phyloP scores from a whole-genome alignment of 352 stramenopile species.

The Globisporangium orthogonon region DNA sequence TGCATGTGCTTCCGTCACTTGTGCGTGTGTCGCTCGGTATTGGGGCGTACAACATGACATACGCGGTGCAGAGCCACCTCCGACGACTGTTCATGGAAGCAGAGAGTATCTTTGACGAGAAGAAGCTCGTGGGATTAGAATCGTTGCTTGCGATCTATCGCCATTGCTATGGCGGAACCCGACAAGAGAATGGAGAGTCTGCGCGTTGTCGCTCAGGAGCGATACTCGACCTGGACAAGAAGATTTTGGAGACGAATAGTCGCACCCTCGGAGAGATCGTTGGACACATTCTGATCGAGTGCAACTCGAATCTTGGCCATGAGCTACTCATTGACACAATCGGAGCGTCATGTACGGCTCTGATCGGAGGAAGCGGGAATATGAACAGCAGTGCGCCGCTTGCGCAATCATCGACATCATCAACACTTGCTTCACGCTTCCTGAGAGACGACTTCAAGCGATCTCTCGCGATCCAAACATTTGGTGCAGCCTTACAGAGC shows the following conservation, averaged over 20 bases:
- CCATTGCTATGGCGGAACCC: background rate
- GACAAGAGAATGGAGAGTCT: background rate
- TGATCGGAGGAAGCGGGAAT: conserved; percentile 1
- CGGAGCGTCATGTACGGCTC: background rate
- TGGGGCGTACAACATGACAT: conserved; percentile 63
- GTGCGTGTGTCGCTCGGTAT: conserved; percentile 51
- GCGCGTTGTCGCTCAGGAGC: background rate
- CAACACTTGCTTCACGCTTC: conserved; percentile 2
- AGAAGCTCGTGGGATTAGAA: conserved; percentile 64
- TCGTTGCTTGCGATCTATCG: conserved; percentile 24
- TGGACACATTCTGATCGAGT: conserved; percentile 61
- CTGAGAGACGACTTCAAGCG: conserved; percentile 43
- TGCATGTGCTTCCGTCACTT: conserved; percentile 32
- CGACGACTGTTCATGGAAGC: conserved; percentile 48
- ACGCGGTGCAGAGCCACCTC: conserved; percentile 61
- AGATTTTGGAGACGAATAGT: conserved; percentile 21
- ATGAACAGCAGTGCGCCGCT: conserved; percentile 3
- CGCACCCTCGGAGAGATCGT: conserved; percentile 48
- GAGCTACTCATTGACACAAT: conserved; percentile 14
- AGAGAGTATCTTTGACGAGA: conserved; percentile 60
- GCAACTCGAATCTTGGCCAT: conserved; percentile 55
- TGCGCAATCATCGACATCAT: background rate
- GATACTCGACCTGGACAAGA: conserved; percentile 22
- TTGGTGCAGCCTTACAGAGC: conserved; percentile 30
- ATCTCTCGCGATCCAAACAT: conserved; percentile 43